Base-by-base conservation (phyloP, 2,329 filamentous ascomycete genomes). In the Sarocladium brachiariae region DNA sequence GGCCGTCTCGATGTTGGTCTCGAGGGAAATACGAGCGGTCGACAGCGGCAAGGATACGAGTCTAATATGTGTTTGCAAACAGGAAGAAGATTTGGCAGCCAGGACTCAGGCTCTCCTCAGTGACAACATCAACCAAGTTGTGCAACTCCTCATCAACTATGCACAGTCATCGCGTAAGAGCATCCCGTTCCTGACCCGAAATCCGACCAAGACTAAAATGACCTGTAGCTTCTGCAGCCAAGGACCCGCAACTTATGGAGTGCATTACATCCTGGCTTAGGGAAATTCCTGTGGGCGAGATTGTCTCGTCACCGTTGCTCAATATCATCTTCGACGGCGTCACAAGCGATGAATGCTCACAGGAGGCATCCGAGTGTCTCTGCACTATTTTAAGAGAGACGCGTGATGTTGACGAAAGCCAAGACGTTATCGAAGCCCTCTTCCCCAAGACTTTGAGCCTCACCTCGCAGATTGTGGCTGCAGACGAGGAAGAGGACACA, bases 241-340 rank as follows among this genome's bases (percentile, higher is more conserved):
- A 84, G 55, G 96, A 96, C 62, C 91, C 92, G 2, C 87, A 91
- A 61, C 78, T 99, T 45, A 83, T 97, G 65, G 89, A 96, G 61
- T 97, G 93, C 65, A 90, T 97, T 59, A 95, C 90, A 27, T 96
- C 93, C 2, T 99, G 93, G 93, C 79, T 97, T 58, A 83, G 90
- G 59, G 93, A 99, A 70, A 89, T 99, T 6, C 89, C 92, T 1
- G 80, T 95, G 45, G 78, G 77, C 56, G 84, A 87, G 54, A 83
- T 99, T 56, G 86, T 95, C 57, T 86, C 85, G 59, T 96, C 92
- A 1, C 86, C 91, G 6, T 75, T 99, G 13, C 76, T 99, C 58
- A 81, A 89, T 57, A 76, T 91, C 49, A 81, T 96, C 47, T 82
- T 96, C 62, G 80, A 83, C 57, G 90, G 87, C 6, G 71, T 96